Base-by-base conservation (phyloP, 139 green algal genomes). In the Chlorella ohadii region DNA sequence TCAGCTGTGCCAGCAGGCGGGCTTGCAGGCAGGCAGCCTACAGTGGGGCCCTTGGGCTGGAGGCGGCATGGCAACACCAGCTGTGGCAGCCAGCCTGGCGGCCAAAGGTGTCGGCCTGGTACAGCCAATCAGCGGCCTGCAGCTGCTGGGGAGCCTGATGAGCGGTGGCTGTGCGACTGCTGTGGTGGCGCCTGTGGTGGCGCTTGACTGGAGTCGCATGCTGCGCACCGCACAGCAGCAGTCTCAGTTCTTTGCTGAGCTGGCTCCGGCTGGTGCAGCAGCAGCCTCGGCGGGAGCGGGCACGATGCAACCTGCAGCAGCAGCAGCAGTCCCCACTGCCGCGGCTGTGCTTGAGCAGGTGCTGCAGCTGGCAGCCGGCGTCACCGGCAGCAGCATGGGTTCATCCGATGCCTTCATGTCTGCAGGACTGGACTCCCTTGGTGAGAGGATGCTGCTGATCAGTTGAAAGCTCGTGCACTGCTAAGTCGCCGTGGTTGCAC, bases 21-120 rank as follows among this genome's bases (percentile, higher is more conserved):
- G 64, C 11, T 1, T 11, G 2, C 16, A 33, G 3, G 47, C 72
- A 11, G 17, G 38, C 59, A 89, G 78, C 67, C 68, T 95, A 87
- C 89, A 98, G 86, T 98, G 95, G 94, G 96, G 95, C 47, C 95
- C 95, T 23, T 98, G 95, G 96, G 88, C 83, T 11, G 92, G 92
- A 33, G 90, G 85, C 28, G 95, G 95, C 77, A 98, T 98, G 95
- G 95, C 95, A 22, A 88, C 91, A 17, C 31, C 87, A 0, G 64
- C 83, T 0, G 79, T 79, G 0, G 88, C 90, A 0, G 87, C 87
- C 17, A 75, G 93, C 23, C 86, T 97, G 79, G 87, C 92, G 70
- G 87, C 89, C 16, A 95, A 85, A 31, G 95, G 95, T 74, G 95
- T 98, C 44, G 85, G 80, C 36, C 55, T 85, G 6, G 56, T 85